phyloP scores from a whole-genome alignment of 2,329 filamentous ascomycete species.

The Fusarium sp. region DNA sequence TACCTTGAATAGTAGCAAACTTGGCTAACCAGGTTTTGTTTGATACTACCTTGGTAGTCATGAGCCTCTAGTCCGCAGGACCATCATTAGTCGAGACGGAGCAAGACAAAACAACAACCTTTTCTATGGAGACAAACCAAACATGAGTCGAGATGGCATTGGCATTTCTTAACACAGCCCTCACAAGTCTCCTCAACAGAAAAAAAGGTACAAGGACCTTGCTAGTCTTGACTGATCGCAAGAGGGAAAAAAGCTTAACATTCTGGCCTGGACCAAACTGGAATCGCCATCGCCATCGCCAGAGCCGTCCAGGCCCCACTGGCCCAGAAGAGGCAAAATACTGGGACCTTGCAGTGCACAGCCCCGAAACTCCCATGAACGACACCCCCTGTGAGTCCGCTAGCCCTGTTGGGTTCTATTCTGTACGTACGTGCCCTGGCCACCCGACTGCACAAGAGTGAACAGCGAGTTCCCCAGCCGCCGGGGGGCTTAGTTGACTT shows the following conservation, averaged over 20 bases:
- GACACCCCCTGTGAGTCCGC: neutral
- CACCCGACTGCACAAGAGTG: neutral
- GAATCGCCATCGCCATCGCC: conserved; percentile 39
- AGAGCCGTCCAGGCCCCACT: conserved; percentile 22
- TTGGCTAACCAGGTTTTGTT: neutral
- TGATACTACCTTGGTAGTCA: neutral
- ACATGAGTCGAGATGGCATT: conserved; percentile 17
- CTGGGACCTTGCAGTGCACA: conserved; percentile 22
- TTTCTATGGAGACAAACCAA: neutral
- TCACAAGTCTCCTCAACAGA: conserved; percentile 23
- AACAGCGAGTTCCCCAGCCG: conserved; percentile 12
- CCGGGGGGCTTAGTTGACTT: conserved; percentile 22
- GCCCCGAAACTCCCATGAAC: conserved; percentile 16
- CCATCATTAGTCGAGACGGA: neutral
- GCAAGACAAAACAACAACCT: neutral
- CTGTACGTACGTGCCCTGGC: conserved; percentile 9
- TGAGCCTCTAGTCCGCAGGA: neutral
- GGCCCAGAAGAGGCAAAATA: conserved; percentile 1
- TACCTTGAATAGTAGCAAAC: neutral
- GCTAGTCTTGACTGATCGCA: neutral
- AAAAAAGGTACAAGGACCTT: conserved; percentile 10
- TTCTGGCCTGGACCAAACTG: conserved; percentile 23
- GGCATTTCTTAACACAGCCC: conserved; percentile 21
- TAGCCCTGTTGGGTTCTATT: conserved; percentile 3
- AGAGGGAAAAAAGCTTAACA: conserved; percentile 25